Percentiles rank a stretch among this genome's conserved stretches.
Conservation (phyloP, 352 stramenopile genomes). For the Phytopythium chamaehyphon region DNA sequence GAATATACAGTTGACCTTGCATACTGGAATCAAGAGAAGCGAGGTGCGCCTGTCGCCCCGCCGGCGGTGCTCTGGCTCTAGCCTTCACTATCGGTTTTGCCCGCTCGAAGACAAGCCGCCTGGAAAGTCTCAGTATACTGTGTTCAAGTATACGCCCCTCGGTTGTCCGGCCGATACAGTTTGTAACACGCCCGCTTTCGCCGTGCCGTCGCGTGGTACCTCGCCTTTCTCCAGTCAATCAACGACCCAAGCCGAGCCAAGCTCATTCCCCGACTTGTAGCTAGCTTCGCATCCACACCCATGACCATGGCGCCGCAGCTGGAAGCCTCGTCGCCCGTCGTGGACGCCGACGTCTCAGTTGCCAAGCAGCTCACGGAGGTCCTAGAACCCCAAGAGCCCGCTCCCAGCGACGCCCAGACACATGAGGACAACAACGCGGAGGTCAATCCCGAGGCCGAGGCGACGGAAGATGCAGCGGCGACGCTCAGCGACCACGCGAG, state of each 20-base stretch:
- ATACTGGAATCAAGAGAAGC: too few species aligned
- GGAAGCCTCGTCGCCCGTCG: constrained; percentile 13
- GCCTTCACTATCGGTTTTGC: constrained; percentile 7
- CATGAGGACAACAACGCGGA: constrained; percentile 15
- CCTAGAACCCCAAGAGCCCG: constrained; percentile 6
- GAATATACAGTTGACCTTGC: too few species aligned
- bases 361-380: constrained; percentile 6
- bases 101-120: neutral
- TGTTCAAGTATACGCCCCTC: neutral
- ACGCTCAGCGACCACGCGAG: constrained; percentile 10
- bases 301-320: constrained; percentile 23
- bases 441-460: constrained; percentile 1
- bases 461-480: constrained; percentile 7
- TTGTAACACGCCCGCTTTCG: neutral
- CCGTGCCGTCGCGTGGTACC: too few species aligned
- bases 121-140: neutral
- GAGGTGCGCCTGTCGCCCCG: neutral
- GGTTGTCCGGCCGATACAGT: constrained; percentile 1
- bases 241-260: neutral
- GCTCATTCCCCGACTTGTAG: neutral
- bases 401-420: constrained; percentile 16
- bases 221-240: neutral
- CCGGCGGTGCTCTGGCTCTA: neutral
- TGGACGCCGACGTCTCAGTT: constrained; percentile 14
- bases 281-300: neutral